Conservation (phyloP, 345 rosid species). For the Eucalyptus camaldulensis region DNA sequence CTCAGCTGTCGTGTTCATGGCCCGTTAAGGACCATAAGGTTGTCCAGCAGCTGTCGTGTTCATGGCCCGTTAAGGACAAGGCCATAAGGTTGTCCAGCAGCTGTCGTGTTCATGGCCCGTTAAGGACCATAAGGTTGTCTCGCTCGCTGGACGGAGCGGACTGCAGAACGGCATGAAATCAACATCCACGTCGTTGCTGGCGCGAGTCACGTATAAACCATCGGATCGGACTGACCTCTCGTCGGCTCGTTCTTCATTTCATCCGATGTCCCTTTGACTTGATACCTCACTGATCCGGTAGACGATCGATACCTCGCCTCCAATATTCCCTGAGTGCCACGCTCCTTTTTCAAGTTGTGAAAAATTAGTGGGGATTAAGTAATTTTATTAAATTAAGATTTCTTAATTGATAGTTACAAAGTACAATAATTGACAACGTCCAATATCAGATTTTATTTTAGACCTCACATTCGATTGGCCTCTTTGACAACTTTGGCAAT, state of each 20-base stretch:
- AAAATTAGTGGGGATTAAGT: too few relatives aligned
- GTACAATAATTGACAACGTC: too few relatives aligned
- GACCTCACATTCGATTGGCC: too few relatives aligned
- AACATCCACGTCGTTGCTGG: background rate
- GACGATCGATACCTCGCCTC: background rate
- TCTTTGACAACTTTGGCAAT: too few relatives aligned
- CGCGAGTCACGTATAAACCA: background rate
- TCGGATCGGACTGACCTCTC: background rate
- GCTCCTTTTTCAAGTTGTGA: too few relatives aligned
- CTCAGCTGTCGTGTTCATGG: background rate
- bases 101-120: background rate
- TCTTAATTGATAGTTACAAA: too few relatives aligned
- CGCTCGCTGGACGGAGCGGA: background rate
- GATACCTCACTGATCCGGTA: background rate
- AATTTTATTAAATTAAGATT: too few relatives aligned
- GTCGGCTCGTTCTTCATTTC: background rate
- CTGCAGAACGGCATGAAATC: background rate
- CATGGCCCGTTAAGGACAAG: background rate
- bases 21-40: background rate
- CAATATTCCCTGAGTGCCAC: too few relatives aligned
- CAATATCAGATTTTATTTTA: too few relatives aligned
- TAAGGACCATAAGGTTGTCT: background rate
- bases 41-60: background rate
- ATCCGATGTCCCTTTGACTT: background rate
- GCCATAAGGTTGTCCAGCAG: background rate